A percentile compares a stretch with the other conserved stretches of the same genome.
Conservation (phyloP, 208 protist species). For the Perkinsela sp. region DNA sequence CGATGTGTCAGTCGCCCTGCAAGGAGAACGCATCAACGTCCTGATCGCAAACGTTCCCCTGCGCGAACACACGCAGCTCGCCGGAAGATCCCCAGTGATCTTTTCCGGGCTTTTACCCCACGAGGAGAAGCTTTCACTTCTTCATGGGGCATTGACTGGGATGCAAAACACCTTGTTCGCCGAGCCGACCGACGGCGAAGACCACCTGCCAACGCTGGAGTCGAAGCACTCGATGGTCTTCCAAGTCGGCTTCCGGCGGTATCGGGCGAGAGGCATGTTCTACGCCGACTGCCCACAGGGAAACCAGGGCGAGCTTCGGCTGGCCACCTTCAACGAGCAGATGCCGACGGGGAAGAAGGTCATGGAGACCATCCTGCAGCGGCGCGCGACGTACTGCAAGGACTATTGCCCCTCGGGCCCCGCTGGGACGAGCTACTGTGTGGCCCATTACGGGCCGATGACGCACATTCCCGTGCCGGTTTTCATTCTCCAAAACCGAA, state of each 20-base stretch:
- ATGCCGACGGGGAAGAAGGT: constrained; percentile 3
- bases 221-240: constrained; percentile 24
- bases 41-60: constrained; percentile 1
- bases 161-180: constrained; percentile 6
- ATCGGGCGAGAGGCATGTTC: constrained; percentile 3
- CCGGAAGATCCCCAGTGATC: constrained; percentile 7
- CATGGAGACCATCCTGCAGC: constrained; percentile 7
- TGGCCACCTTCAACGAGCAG: not conserved
- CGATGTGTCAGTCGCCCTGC: constrained; percentile 7
- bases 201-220: constrained; percentile 15
- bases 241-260: constrained; percentile 22
- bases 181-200: constrained; percentile 6
- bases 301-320: not conserved
- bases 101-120: constrained; percentile 16
- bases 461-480: constrained; percentile 1
- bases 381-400: constrained; percentile 1
- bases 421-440: constrained; percentile 25
- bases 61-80: constrained; percentile 1
- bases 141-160: constrained; percentile 8
- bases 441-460: constrained; percentile 9
- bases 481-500: constrained; percentile 24
- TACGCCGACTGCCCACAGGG: not conserved
- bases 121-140: constrained; percentile 31
- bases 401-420: constrained; percentile 9
- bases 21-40: constrained; percentile 2